Percentiles rank a stretch among this genome's conserved stretches.
phyloP scores from a whole-genome alignment of 371 early-diverging fungal species.

The Rhizomucor miehei region DNA sequence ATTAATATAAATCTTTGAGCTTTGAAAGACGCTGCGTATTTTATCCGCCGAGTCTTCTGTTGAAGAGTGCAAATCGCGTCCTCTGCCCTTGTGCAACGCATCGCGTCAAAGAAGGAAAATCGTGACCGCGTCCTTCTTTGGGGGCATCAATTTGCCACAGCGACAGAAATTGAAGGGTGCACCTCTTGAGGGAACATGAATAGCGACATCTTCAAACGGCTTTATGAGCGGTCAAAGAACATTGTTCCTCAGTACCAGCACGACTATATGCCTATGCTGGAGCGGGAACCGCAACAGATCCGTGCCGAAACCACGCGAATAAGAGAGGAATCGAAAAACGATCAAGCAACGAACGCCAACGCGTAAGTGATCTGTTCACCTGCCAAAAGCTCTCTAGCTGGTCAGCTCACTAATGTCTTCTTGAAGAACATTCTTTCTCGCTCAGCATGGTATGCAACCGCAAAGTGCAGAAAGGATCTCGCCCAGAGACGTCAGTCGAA shows the following conservation, averaged over 20 bases:
- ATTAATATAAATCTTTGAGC: no score
- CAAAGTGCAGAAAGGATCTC: conserved; percentile 54
- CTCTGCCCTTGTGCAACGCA: no score
- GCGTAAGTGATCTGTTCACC: neutral
- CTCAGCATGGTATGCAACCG: conserved; percentile 66
- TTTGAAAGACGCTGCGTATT: no score
- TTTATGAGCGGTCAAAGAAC: conserved; percentile 19
- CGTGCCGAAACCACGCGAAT: conserved; percentile 10
- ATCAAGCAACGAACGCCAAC: conserved; percentile 20
- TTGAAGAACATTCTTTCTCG: conserved; percentile 58
- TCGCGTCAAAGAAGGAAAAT: no score
- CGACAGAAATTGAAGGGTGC: no score
- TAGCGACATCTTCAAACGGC: conserved; percentile 16
- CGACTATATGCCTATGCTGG: conserved; percentile 10
- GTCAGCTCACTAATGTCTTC: neutral
- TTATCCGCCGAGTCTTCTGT: no score
- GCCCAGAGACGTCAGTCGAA: conserved; percentile 56
- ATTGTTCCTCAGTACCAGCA: conserved; percentile 9
- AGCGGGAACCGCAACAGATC: conserved; percentile 7
- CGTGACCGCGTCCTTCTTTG: no score
- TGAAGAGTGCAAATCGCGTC: no score
- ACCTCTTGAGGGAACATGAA: neutral
- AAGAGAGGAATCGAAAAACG: conserved; percentile 13
- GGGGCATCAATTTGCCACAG: no score
- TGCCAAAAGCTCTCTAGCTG: neutral